These are phyloP conservation scores for Delitschia confertaspora DNA, from an alignment of 495 filamentous ascomycete species.

Conservation along the genomic window DNA sequence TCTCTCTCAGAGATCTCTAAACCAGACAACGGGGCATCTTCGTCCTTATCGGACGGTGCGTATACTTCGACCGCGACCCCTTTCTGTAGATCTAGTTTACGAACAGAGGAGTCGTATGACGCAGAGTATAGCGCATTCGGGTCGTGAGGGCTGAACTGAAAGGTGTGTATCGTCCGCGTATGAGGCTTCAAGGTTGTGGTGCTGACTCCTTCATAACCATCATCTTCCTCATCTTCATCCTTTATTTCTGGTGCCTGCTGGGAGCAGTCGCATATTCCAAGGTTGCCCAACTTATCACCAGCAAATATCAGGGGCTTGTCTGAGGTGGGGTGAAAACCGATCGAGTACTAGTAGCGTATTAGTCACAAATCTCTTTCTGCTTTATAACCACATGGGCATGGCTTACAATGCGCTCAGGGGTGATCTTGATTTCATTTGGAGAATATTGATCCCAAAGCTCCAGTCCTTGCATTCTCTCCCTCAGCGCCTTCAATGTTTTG, in stretches of 20 bases:
- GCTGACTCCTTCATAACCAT: constrained; percentile 61
- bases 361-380: background rate
- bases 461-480: constrained; percentile 72
- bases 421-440: constrained; percentile 85
- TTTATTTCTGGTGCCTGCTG: constrained; percentile 48
- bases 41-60: constrained; percentile 55
- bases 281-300: constrained; percentile 86
- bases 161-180: constrained; percentile 75
- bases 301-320: constrained; percentile 89
- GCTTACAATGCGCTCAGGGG: constrained; percentile 64
- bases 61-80: constrained; percentile 70
- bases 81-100: constrained; percentile 74
- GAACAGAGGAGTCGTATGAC: constrained; percentile 92
- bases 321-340: constrained; percentile 79
- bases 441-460: constrained; percentile 73
- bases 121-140: constrained; percentile 63
- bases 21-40: constrained; percentile 70
- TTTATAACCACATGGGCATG: background rate
- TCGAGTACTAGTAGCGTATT: constrained; percentile 45
- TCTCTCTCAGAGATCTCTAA: constrained; percentile 65
- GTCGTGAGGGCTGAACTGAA: constrained; percentile 66
- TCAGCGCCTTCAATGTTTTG: constrained; percentile 62
- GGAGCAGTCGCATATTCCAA: constrained; percentile 88
- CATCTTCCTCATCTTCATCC: constrained; percentile 48
- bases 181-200: constrained; percentile 85